phyloP scores from a whole-genome alignment of 306 rosid species.

The Corylus heterophylla region DNA sequence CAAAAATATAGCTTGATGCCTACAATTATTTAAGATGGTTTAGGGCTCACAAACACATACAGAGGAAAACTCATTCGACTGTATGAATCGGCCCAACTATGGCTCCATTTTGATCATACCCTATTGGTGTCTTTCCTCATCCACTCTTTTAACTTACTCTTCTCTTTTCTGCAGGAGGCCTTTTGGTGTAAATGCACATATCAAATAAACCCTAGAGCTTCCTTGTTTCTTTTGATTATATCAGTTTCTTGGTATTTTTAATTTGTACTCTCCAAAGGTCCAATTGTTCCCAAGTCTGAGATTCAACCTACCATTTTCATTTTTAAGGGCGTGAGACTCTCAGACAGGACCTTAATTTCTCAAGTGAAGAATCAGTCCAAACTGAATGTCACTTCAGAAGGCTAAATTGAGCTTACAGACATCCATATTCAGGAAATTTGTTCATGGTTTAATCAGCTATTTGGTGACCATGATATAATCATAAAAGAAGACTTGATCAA shows the following conservation, averaged over 20 bases:
- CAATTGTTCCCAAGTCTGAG: background rate
- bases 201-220: background rate
- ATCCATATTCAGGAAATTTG: background rate
- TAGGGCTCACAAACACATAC: background rate
- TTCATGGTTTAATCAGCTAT: background rate
- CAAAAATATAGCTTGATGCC: background rate
- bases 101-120: background rate
- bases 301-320: background rate
- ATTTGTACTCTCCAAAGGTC: background rate
- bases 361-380: background rate
- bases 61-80: background rate
- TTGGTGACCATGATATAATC: background rate
- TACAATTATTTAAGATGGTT: background rate
- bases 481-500: background rate
- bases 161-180: background rate
- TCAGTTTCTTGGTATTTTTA: background rate
- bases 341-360: background rate
- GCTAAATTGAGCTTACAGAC: background rate
- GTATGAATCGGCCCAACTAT: background rate
- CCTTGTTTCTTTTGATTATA: background rate
- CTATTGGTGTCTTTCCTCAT: background rate
- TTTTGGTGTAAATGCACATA: background rate
- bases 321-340: background rate
- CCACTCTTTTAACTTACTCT: background rate
- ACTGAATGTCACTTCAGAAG: background rate